phyloP scores from a whole-genome alignment of 2,329 filamentous ascomycete species.

The Chalara sp. region DNA sequence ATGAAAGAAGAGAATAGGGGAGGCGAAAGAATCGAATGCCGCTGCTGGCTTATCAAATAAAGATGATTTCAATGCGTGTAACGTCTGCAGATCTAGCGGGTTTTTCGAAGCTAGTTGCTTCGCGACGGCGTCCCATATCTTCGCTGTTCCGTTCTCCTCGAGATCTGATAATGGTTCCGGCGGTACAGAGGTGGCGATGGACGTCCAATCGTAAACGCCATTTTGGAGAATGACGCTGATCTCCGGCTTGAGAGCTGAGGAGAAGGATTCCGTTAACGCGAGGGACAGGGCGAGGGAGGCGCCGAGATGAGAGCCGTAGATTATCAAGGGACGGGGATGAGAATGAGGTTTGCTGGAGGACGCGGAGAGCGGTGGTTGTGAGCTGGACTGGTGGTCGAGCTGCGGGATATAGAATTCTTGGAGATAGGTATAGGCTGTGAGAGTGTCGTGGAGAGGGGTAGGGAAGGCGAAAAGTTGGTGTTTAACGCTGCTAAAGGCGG shows the following conservation, averaged over 20 bases:
- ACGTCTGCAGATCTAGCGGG: too few species aligned
- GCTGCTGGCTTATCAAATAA: constrained; percentile 44
- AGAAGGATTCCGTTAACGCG: constrained; percentile 46
- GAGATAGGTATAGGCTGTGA: constrained; percentile 39
- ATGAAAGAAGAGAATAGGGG: constrained; percentile 51
- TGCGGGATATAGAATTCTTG: constrained; percentile 12
- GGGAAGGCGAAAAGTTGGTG: constrained; percentile 37
- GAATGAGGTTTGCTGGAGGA: background rate
- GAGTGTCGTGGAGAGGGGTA: constrained; percentile 48
- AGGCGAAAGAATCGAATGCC: constrained; percentile 55
- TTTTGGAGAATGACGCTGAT: constrained; percentile 51
- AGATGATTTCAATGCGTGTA: constrained; percentile 28
- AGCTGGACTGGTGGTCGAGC: constrained; percentile 6
- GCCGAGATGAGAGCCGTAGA: constrained; percentile 53
- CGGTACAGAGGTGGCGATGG: constrained; percentile 41
- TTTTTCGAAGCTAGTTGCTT: too few species aligned
- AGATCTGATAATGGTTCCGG: background rate
- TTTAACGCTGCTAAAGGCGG: too few species aligned
- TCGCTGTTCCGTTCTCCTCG: too few species aligned
- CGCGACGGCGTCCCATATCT: too few species aligned
- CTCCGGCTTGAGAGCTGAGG: constrained; percentile 31
- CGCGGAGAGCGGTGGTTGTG: constrained; percentile 34
- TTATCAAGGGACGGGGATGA: constrained; percentile 19
- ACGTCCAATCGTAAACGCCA: constrained; percentile 59
- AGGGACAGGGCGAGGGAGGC: constrained; percentile 50